These are phyloP conservation scores for Alternaria sp. DNA, from an alignment of 2,329 filamentous ascomycete species.

Conservation along the genomic window DNA sequence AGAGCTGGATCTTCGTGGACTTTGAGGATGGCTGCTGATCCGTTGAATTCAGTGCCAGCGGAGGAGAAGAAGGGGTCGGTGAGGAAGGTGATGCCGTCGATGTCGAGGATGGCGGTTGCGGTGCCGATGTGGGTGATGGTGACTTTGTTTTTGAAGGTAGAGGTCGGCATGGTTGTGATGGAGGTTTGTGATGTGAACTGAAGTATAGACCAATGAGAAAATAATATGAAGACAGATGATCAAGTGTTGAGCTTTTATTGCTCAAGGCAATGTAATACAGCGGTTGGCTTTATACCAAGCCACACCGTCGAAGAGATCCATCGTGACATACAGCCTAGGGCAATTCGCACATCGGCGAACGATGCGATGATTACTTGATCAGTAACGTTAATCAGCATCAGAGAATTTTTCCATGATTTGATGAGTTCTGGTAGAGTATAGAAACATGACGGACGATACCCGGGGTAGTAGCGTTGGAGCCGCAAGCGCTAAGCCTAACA, in stretches of 20 bases:
- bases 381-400: not conserved
- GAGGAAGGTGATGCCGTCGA: slow-evolving; percentile 27
- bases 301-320: not conserved
- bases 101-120: slow-evolving; percentile 56
- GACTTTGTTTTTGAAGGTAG: slow-evolving; percentile 26
- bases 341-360: not conserved
- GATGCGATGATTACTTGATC: not conserved
- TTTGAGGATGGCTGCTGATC: not conserved
- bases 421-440: not conserved
- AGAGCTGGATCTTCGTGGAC: slow-evolving; percentile 41
- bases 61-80: slow-evolving; percentile 37
- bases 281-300: not conserved
- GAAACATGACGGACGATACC: not conserved
- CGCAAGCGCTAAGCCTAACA: not conserved
- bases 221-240: too few species aligned
- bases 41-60: slow-evolving; percentile 9
- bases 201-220: too few species aligned
- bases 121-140: slow-evolving; percentile 57
- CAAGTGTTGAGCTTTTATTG: too few species aligned
- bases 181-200: rapidly evolving
- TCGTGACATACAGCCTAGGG: not conserved
- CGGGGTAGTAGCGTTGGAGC: not conserved
- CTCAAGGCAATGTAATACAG: too few species aligned
- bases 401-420: not conserved
- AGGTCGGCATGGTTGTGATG: not conserved